phyloP scores from a whole-genome alignment of 2,329 filamentous ascomycete genomes.

The Magnaporthiopsis rhizophila region DNA sequence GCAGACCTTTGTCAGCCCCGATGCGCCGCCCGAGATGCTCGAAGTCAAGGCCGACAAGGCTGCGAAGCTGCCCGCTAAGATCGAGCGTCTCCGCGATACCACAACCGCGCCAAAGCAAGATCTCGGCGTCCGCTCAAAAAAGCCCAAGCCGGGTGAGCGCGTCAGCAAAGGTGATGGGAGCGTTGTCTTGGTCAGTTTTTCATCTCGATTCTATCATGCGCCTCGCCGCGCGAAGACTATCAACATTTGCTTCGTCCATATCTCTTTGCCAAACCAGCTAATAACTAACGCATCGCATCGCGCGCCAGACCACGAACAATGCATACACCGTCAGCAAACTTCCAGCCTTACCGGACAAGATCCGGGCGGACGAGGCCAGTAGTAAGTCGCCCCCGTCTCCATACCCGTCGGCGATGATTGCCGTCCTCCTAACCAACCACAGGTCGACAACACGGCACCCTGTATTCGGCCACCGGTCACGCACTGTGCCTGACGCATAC shows the following conservation, averaged over 20 bases:
- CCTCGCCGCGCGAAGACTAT: slow-evolving; percentile 11
- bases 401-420: not conserved
- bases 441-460: slow-evolving; percentile 59
- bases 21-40: slow-evolving; percentile 42
- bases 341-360: slow-evolving; percentile 69
- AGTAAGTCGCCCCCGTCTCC: slow-evolving; percentile 23
- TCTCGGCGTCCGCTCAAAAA: slow-evolving; percentile 53
- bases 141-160: slow-evolving; percentile 54
- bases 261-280: not conserved
- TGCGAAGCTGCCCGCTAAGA: slow-evolving; percentile 34
- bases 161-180: slow-evolving; percentile 60
- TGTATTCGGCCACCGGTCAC: slow-evolving; percentile 60
- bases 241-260: not conserved
- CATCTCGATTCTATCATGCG: not conserved
- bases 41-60: slow-evolving; percentile 48
- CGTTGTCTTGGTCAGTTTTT: slow-evolving; percentile 46
- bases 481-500: slow-evolving; percentile 74
- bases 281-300: slow-evolving; percentile 13
- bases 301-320: slow-evolving; percentile 64
- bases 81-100: slow-evolving; percentile 22
- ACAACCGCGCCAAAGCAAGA: slow-evolving; percentile 38
- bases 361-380: slow-evolving; percentile 61
- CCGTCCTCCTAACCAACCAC: slow-evolving; percentile 8
- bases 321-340: slow-evolving; percentile 82
- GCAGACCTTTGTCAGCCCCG: slow-evolving; percentile 46